These are phyloP conservation scores for Nitzschia sp. DNA, from an alignment of 108 stramenopile species.

Conservation along the genomic window DNA sequence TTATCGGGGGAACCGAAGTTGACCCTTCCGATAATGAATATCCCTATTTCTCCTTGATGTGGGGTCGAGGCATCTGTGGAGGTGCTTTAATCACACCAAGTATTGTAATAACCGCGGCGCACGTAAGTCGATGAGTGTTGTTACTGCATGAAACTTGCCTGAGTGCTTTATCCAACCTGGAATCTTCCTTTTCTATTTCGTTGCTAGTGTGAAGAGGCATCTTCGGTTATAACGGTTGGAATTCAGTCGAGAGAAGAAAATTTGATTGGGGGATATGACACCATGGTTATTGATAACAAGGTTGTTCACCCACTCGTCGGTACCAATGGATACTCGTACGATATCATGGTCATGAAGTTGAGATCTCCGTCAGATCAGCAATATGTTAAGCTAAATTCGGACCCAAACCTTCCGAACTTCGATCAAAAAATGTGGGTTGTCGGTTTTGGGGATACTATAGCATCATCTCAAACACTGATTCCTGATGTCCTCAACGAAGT, in stretches of 20 bases:
- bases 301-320: slow-evolving; percentile 23
- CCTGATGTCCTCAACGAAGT: slow-evolving; percentile 14
- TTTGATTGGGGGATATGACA: neutral
- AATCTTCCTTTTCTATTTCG: neutral
- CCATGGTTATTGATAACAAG: slow-evolving; percentile 1
- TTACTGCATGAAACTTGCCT: too few relatives aligned
- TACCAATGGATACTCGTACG: slow-evolving; percentile 1
- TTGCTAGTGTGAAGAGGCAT: neutral
- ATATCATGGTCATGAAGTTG: slow-evolving; percentile 10
- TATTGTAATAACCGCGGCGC: slow-evolving; percentile 51
- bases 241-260: neutral
- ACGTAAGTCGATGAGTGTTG: slow-evolving; percentile 26
- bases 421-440: slow-evolving; percentile 9
- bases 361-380: neutral
- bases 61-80: slow-evolving; percentile 35
- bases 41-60: slow-evolving; percentile 25
- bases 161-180: too few relatives aligned
- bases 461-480: neutral
- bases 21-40: slow-evolving; percentile 12
- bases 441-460: slow-evolving; percentile 27
- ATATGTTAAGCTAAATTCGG: slow-evolving; percentile 11
- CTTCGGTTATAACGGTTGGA: neutral
- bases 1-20: slow-evolving; percentile 7
- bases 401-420: neutral
- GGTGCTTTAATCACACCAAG: slow-evolving; percentile 49